Percentiles rank a stretch among this genome's conserved stretches.
Evolutionary conservation across 352 stramenopile species (phyloP).

Genomic region (Thalassiosira livingstoniorum): DNA sequence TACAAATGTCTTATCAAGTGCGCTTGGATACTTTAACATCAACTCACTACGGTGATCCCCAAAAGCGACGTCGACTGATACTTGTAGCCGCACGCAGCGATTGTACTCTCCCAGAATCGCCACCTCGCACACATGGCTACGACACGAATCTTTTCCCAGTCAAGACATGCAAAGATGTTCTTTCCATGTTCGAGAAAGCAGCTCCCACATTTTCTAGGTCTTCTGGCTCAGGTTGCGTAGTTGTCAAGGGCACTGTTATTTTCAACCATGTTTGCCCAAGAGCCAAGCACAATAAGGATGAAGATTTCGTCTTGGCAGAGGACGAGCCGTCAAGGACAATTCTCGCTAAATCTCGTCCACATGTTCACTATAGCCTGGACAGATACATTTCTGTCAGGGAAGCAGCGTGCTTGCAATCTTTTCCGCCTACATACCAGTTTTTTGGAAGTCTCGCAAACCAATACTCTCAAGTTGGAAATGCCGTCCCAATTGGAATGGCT

Average conservation of each 20-base stretch:
- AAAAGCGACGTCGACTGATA: constrained; percentile 51
- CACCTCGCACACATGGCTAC: constrained; percentile 35
- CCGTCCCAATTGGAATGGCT: constrained; percentile 56
- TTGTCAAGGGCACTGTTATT: constrained; percentile 7
- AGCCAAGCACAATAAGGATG: constrained; percentile 17
- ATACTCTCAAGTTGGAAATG: constrained; percentile 65
- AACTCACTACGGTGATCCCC: constrained; percentile 55
- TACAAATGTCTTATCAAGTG: constrained; percentile 61
- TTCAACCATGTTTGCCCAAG: constrained; percentile 45
- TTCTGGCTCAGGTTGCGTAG: constrained; percentile 4
- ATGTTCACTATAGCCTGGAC: constrained; percentile 45
- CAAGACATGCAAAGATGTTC: constrained; percentile 48
- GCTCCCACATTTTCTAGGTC: background rate
- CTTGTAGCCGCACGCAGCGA: constrained; percentile 42
- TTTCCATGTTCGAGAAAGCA: constrained; percentile 42
- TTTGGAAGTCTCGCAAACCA: constrained; percentile 46
- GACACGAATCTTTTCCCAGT: constrained; percentile 47
- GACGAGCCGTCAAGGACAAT: constrained; percentile 47
- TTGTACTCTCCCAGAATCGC: constrained; percentile 35
- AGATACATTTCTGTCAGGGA: constrained; percentile 54
- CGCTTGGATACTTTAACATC: constrained; percentile 42
- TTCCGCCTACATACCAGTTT: constrained; percentile 61
- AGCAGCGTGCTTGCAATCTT: constrained; percentile 58
- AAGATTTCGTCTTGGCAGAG: constrained; percentile 34
- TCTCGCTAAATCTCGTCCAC: constrained; percentile 24